Evolutionary conservation across 2,329 filamentous ascomycete genomes (phyloP), one percentile per base, ranked within the genome.

Genomic region (Blumeria hordei): DNA sequence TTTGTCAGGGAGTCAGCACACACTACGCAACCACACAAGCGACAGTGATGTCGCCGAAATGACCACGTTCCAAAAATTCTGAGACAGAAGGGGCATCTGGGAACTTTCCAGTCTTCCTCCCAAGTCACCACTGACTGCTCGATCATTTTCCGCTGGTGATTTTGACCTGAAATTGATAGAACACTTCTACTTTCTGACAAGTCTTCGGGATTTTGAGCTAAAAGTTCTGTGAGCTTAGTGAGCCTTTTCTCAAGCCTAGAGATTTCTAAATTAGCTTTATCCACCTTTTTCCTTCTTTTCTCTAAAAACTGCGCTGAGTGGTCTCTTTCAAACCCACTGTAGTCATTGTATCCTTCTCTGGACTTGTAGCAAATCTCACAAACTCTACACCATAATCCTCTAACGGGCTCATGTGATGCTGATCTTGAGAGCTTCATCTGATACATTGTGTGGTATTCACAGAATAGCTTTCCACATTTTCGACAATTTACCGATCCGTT

Each of bases 291-390:
- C 62, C 82, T 77, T 57, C 92, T 74, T n/a, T 83, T 74, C 3
- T 74, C 74, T 11, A 74, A 69, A 62, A 98, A 95, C 3, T 71
- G 70, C n/a, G 71, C 69, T 3, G 78, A 88, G 62, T 88, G 83
- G 62, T 94, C 81, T 57, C 80, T 72, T 56, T 80, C 71, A 1
- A 81, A 67, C 0, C 88, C 85, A 55, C 76, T 77, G 62, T 90
- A 83, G 63, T 98, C 88, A 65, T 93, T 94, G 68, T 98, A 98
- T 3, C 92, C 92, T 32, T 88, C 86, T 62, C 92, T 78, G 54
- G 88, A 94, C 70, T 95, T 96, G 70, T 92, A 98, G 69, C 92
- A 98, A n/a, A 92, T 96, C 70, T 98, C 92, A 65, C 92, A 98
- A 1, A 96, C 90, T 54, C 92, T 73, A 62, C 86, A 94, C 92